Conservation (phyloP, 2,329 filamentous ascomycete genomes). For the Periconia macrospinosa region DNA sequence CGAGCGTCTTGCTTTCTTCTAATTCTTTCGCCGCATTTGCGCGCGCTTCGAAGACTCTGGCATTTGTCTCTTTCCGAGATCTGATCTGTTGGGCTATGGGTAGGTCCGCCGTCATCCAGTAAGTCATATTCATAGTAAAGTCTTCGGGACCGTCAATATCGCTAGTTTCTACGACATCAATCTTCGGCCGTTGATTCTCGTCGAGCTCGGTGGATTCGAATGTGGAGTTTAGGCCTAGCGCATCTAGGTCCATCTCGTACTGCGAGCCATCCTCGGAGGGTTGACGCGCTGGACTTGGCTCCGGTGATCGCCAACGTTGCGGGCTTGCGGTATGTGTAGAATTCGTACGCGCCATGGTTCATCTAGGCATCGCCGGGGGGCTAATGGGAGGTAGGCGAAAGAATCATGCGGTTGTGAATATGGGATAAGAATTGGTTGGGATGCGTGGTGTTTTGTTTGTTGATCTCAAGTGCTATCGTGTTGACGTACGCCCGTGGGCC, state of each 20-base stretch:
- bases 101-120: constrained; percentile 44
- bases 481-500: background rate
- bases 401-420: constrained; percentile 2
- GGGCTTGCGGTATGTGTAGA: constrained; percentile 41
- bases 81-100: constrained; percentile 28
- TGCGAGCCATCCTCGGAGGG: constrained; percentile 37
- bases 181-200: constrained; percentile 25
- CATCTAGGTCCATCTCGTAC: constrained; percentile 45
- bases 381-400: background rate
- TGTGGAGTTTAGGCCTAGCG: constrained; percentile 38
- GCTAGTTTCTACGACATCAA: constrained; percentile 43
- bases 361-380: constrained; percentile 10
- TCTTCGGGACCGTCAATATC: constrained; percentile 47
- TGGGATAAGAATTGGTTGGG: constrained; percentile 20
- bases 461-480: background rate
- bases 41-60: constrained; percentile 15
- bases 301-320: constrained; percentile 29
- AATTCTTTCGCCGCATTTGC: constrained; percentile 16
- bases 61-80: constrained; percentile 34
- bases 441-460: background rate
- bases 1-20: constrained; percentile 7
- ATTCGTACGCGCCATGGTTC: constrained; percentile 34
- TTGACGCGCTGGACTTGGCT: constrained; percentile 29
- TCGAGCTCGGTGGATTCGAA: constrained; percentile 38
- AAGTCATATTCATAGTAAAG: constrained; percentile 48